Evolutionary conservation across 345 rosid genomes (phyloP).

Genomic region (Melaleuca alternifolia): DNA sequence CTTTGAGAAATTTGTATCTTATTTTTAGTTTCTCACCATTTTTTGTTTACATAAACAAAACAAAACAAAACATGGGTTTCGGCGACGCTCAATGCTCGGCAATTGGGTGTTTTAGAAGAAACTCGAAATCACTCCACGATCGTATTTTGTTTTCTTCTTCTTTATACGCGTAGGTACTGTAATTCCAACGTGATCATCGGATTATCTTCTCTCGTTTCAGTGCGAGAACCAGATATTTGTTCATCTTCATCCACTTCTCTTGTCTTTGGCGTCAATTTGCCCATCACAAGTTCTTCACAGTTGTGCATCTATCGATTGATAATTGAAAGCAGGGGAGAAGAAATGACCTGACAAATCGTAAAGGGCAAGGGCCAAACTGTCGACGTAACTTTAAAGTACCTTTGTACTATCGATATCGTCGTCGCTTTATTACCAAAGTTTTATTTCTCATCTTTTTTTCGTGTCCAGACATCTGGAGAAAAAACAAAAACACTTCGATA

Average conservation of each 20-base stretch:
- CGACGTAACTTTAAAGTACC: neutral
- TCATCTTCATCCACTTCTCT: neutral
- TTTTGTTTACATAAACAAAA: too few species aligned
- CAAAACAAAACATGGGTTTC: too few species aligned
- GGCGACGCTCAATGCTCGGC: rapidly evolving
- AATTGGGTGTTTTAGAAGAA: neutral
- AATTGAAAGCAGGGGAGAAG: too few species aligned
- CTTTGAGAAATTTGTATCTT: too few species aligned
- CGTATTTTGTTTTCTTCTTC: neutral
- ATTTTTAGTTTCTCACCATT: too few species aligned
- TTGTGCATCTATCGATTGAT: neutral
- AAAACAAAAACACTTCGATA: neutral
- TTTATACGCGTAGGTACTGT: too few species aligned
- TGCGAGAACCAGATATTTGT: too few species aligned
- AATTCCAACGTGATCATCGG: neutral
- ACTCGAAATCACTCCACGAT: neutral
- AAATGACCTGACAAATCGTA: neutral
- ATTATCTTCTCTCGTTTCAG: neutral
- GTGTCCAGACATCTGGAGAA: neutral
- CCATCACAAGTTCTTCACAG: neutral
- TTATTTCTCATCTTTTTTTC: neutral
- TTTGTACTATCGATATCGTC: too few species aligned
- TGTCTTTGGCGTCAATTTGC: neutral
- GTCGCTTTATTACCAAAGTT: neutral
- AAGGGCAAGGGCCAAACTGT: neutral